A percentile compares a stretch with the other conserved stretches of the same genome.
Conservation (phyloP, 2,329 filamentous ascomycete genomes). For the Pestalotiopsis sp. region DNA sequence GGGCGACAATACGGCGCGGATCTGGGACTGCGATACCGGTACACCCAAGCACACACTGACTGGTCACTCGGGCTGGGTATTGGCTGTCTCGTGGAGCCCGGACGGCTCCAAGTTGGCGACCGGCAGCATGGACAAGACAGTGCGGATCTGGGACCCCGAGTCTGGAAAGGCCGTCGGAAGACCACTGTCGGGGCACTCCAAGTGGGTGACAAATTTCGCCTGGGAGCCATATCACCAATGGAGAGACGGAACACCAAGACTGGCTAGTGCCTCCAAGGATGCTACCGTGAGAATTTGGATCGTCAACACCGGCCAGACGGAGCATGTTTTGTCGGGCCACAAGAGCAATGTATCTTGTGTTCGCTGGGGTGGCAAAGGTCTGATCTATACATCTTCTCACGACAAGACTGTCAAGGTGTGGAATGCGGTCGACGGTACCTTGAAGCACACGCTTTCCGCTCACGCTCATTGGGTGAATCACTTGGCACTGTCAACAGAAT, state of each 20-base stretch:
- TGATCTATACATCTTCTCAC: conserved; percentile 83
- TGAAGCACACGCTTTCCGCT: conserved; percentile 76
- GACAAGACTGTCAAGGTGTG: conserved; percentile 94
- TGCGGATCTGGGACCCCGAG: conserved; percentile 79
- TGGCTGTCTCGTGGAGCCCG: conserved; percentile 85
- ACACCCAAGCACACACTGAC: conserved; percentile 85
- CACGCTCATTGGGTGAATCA: conserved; percentile 98
- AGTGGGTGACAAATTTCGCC: conserved; percentile 84
- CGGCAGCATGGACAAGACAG: conserved; percentile 89
- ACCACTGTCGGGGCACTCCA: conserved; percentile 80
- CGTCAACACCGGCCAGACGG: conserved; percentile 74
- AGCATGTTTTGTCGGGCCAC: conserved; percentile 78
- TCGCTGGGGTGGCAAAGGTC: conserved; percentile 88
- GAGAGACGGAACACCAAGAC: conserved; percentile 69
- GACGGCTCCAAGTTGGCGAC: conserved; percentile 82
- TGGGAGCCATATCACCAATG: conserved; percentile 96
- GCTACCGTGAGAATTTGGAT: conserved; percentile 87
- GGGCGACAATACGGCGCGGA: conserved; percentile 86
- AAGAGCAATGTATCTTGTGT: conserved; percentile 89
- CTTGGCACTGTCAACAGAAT: conserved; percentile 90
- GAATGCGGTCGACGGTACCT: conserved; percentile 77
- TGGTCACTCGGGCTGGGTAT: conserved; percentile 87
- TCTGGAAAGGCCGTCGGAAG: conserved; percentile 75
- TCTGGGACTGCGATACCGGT: conserved; percentile 95
- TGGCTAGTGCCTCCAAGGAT: conserved; percentile 91